These are phyloP conservation scores for Lichtheimia ornata DNA, from an alignment of 371 early-diverging fungal species.

Conservation along the genomic window DNA sequence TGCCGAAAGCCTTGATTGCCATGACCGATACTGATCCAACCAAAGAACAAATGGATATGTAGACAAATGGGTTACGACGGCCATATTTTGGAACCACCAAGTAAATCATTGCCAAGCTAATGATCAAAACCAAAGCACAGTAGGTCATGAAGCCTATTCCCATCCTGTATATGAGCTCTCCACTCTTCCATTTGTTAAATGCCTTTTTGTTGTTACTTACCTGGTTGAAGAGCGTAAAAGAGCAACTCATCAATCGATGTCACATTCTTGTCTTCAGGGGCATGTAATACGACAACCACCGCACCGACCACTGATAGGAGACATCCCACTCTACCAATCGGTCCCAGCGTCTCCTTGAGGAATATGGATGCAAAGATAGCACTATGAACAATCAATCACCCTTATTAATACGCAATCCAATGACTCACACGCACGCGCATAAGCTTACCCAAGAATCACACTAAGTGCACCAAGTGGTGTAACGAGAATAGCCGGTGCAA, in stretches of 20 bases:
- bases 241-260: constrained; percentile 70
- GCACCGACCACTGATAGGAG: constrained; percentile 88
- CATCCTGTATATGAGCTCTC: neutral
- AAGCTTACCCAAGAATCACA: constrained; percentile 77
- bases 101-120: constrained; percentile 76
- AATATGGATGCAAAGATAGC: constrained; percentile 38
- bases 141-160: constrained; percentile 78
- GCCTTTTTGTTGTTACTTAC: constrained; percentile 26
- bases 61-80: constrained; percentile 78
- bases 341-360: constrained; percentile 80
- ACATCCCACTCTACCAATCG: constrained; percentile 85
- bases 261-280: constrained; percentile 82
- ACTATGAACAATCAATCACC: constrained; percentile 15
- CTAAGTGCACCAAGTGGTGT: constrained; percentile 89
- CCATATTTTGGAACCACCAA: constrained; percentile 80
- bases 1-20: constrained; percentile 89
- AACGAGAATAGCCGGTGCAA: constrained; percentile 91
- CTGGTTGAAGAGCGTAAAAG: constrained; percentile 68
- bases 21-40: constrained; percentile 90
- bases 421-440: neutral
- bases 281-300: constrained; percentile 84
- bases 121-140: constrained; percentile 60
- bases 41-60: constrained; percentile 86
- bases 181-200: neutral
- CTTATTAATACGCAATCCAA: neutral